Base-by-base conservation (phyloP, 169 alveolate species). In the Plasmodium blacklocki region DNA sequence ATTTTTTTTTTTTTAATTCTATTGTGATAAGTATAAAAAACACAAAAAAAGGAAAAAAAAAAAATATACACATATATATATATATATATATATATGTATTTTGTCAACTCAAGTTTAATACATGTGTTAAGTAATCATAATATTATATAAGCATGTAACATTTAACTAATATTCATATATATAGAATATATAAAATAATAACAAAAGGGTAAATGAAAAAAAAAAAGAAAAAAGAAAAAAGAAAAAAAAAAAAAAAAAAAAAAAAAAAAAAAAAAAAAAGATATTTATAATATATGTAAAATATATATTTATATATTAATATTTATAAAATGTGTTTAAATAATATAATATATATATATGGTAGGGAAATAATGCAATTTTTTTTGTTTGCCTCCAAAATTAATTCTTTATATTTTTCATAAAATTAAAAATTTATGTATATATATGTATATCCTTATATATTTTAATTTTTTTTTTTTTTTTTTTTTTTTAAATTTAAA, bases 11-110 rank as follows among this genome's bases (percentile, higher is more conserved):
- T 26, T 58, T 73, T n/a, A 54, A 73, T 73, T 73, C 72, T 56
- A 49, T 75, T 75, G 74, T 75, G 74, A 62, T 75, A 75, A 50
- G 74, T 32, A 75, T 62, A 75, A 75, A 50, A 75, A 26, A 63
- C 74, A 75, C 67, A 75, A 50, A 75, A 45, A 75, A 62, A 75
- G 19, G 49, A 63, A 76, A 76, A 76, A 63, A 76, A 62, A 49
- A 45, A 47, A 21, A 75, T n/a, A 62, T 52, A 74, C 29, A 18
- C 18, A 63, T 64, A 58, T 60, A 60, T n/a, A 74, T 29, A 45
- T 70, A 49, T 6, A 19, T 50, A 70, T 49, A 50, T 9, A 14
- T 45, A 21, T 43, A 70, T 21, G 15, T 15, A 67, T 43, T n/a
- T 54, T 72, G 66, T 50, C 68, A 52, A 72, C 54, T 54, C 66